Percentiles rank a stretch among this genome's conserved stretches.
Evolutionary conservation across 1,284 basidiomycete species (phyloP).

Genomic region (Exsudoporus floridanus): DNA sequence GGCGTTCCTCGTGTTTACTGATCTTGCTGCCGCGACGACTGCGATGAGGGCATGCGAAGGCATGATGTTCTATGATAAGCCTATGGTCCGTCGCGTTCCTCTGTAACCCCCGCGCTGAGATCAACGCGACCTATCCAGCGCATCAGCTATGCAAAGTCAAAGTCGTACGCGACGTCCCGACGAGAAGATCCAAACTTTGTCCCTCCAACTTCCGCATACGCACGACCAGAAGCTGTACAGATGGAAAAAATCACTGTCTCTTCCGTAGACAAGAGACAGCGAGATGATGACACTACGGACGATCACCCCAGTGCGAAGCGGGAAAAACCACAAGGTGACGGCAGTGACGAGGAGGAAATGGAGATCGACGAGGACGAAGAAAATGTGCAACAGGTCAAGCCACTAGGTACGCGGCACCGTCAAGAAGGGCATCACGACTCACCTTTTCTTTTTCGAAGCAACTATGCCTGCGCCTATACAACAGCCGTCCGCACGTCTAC

Average conservation of each 20-base stretch:
- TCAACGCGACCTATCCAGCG: constrained; percentile 47
- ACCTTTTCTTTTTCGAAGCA: constrained; percentile 38
- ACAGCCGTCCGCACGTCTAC: constrained; percentile 60
- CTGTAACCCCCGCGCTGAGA: constrained; percentile 8
- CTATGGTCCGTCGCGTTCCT: constrained; percentile 60
- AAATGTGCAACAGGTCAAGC: constrained; percentile 37
- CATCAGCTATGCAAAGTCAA: constrained; percentile 84
- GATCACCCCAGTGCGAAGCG: constrained; percentile 61
- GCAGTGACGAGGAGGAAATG: constrained; percentile 77
- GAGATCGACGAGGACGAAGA: constrained; percentile 84
- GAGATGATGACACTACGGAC: constrained; percentile 61
- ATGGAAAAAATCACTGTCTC: constrained; percentile 38
- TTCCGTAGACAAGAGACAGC: constrained; percentile 57
- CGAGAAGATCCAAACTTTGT: constrained; percentile 75
- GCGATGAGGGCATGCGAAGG: constrained; percentile 90
- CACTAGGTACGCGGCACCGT: constrained; percentile 44
- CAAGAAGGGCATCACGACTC: constrained; percentile 16
- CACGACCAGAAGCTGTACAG: constrained; percentile 43
- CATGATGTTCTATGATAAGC: constrained; percentile 91
- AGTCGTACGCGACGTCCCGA: constrained; percentile 78
- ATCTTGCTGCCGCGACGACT: constrained; percentile 84
- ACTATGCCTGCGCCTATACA: constrained; percentile 52
- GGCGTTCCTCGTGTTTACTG: constrained; percentile 94
- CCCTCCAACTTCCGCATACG: constrained; percentile 62
- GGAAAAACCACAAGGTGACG: constrained; percentile 65